phyloP scores from a whole-genome alignment of 1,284 basidiomycete species.

The Neonothopanus nambi region DNA sequence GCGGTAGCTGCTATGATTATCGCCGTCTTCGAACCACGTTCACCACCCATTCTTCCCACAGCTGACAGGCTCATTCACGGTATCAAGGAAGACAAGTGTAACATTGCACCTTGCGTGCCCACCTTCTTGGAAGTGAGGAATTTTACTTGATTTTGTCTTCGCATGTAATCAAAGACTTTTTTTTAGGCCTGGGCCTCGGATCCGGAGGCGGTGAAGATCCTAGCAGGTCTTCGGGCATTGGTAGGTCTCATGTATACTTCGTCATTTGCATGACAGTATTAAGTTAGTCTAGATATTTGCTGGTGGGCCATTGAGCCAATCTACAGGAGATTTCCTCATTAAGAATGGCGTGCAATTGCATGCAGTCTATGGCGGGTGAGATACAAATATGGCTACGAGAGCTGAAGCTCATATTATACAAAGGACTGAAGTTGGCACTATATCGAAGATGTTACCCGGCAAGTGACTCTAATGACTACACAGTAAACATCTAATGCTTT shows the following conservation, averaged over 20 bases:
- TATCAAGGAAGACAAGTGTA: not conserved
- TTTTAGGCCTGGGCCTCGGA: not conserved
- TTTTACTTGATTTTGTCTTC: too few species aligned
- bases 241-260: not conserved
- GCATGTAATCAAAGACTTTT: not conserved
- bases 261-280: not conserved
- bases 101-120: not conserved
- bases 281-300: conserved; percentile 1
- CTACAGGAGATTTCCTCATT: not conserved
- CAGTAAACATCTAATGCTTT: not conserved
- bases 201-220: not conserved
- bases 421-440: conserved; percentile 1
- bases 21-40: not conserved
- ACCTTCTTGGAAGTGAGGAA: not conserved
- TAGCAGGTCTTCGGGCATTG: not conserved
- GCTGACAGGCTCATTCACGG: not conserved
- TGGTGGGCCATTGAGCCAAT: not conserved
- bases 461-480: not conserved
- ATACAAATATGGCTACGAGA: not conserved
- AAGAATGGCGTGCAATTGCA: not conserved
- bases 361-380: not conserved
- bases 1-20: not conserved
- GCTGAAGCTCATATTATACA: not conserved
- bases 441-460: not conserved
- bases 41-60: not conserved